Conservation (phyloP, 2,329 filamentous ascomycete genomes). For the Phaeosphaeriaceae sp. region DNA sequence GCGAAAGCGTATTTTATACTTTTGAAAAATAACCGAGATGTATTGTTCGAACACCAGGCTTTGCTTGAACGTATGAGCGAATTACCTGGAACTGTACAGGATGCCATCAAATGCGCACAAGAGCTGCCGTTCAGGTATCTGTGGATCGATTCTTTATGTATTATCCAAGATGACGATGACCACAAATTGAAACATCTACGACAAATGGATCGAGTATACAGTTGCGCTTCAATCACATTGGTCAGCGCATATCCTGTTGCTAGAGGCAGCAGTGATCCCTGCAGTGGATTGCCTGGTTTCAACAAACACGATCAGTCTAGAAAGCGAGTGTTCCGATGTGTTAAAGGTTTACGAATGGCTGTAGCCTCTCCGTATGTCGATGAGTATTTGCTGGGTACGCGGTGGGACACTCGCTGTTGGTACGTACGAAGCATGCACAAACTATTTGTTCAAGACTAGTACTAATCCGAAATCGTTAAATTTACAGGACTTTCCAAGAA, state of each 20-base stretch:
- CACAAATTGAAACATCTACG: slow-evolving; percentile 2
- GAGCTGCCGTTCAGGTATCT: slow-evolving; percentile 1
- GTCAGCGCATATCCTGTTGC: slow-evolving; percentile 6
- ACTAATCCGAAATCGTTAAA: background rate
- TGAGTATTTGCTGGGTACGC: background rate
- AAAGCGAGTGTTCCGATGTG: background rate
- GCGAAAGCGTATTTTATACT: background rate
- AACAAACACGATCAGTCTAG: background rate
- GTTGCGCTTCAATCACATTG: background rate
- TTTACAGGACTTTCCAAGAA: slow-evolving; percentile 4
- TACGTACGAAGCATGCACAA: background rate
- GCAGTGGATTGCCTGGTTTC: slow-evolving; percentile 7
- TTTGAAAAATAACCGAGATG: background rate
- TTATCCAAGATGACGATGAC: slow-evolving; percentile 3
- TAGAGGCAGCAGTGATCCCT: background rate
- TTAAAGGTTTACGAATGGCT: slow-evolving; percentile 3
- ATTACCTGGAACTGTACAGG: slow-evolving; percentile 4
- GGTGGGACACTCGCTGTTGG: slow-evolving; percentile 4
- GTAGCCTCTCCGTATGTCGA: background rate
- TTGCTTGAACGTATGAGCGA: background rate
- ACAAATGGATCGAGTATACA: slow-evolving; percentile 6
- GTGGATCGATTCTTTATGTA: slow-evolving; percentile 6
- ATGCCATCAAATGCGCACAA: slow-evolving; percentile 1
- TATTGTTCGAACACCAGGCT: background rate
- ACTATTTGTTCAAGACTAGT: background rate